These are phyloP conservation scores for Beta lomatogona DNA, from an alignment of 179 eudicot genomes.

Conservation along the genomic window DNA sequence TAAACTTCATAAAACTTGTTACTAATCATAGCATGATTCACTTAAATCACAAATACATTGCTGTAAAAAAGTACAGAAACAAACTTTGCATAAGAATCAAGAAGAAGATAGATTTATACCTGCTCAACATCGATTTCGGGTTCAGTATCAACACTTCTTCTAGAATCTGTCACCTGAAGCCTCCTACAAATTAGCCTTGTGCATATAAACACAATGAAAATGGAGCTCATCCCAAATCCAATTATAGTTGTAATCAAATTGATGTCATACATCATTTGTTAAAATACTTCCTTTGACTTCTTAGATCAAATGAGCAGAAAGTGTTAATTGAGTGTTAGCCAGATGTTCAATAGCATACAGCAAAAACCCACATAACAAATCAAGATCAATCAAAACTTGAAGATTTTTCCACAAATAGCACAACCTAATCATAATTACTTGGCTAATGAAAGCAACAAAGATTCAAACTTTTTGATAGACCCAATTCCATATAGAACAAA, in stretches of 20 bases:
- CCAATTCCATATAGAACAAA: background rate
- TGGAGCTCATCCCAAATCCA: conserved; percentile 80
- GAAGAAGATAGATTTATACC: conserved; percentile 40
- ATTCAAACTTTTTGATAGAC: background rate
- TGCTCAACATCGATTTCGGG: conserved; percentile 63
- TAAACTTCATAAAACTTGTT: background rate
- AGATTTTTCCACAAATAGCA: conserved; percentile 5
- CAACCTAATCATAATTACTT: background rate
- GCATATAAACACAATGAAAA: conserved; percentile 79
- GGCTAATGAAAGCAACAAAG: background rate
- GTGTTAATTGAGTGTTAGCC: background rate
- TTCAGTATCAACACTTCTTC: conserved; percentile 49
- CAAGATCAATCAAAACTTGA: conserved; percentile 14
- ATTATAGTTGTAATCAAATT: conserved; percentile 75
- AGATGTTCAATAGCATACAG: conserved; percentile 13
- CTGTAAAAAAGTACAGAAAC: background rate
- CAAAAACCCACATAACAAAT: conserved; percentile 13
- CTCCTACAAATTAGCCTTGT: conserved; percentile 75
- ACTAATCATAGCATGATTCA: background rate
- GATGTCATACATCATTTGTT: conserved; percentile 51
- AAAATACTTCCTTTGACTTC: background rate
- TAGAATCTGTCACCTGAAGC: conserved; percentile 45
- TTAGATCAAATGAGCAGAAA: conserved; percentile 16
- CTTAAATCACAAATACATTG: background rate
- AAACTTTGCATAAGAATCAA: conserved; percentile 9